Evolutionary conservation across 768 basidiomycete genomes (phyloP), one percentile per base, ranked within the genome.

Genomic region (Myochromella boudieri): DNA sequence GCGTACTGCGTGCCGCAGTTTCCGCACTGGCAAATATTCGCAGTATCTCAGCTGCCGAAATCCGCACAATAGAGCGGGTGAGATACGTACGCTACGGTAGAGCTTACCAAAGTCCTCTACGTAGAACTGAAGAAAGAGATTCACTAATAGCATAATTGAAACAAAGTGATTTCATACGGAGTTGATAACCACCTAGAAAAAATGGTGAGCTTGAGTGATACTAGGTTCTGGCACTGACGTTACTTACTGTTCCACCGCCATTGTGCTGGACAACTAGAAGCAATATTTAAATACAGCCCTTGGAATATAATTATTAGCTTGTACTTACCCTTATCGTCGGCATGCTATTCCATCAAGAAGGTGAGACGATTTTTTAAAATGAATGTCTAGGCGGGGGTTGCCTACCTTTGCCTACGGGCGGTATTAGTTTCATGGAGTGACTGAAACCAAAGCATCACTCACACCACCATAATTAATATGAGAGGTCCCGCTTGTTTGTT

Each of bases 71-170:
- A 17, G 7, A 6, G n/a, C 28, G 7, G 14, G 36, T 37, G 5
- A 27, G 15, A 24, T 22, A 4, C 2, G 17, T 42, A 66, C 64
- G 51, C 65, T 66, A 15, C 68, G 64, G 48, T 69, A 70, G 40
- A 70, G 59, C 47, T 70, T 70, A 25, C 68, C 68, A 42, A 69
- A 69, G 54, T 69, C 64, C 54, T 69, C 67, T 8, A 61, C 67
- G 40, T 70, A 70, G 66, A 70, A 70, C 68, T 69, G 28, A 22
- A 8, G 8, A 20, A 9, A 10, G 27, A 18, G 17, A n/a, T n/a
- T 42, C 14, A 34, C 14, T 25, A 34, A 34, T 34, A 6, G 14
- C 18, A 34, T 14, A 21, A 38, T 27, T 20, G 26, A 9, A 14
- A 37, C n/a, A 21, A 10, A 4, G 17, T 18, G 15, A 14, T 4